Evolutionary conservation across 1,139 yeast genomes (phyloP).

Genomic region (Candida tetrigidarum): DNA sequence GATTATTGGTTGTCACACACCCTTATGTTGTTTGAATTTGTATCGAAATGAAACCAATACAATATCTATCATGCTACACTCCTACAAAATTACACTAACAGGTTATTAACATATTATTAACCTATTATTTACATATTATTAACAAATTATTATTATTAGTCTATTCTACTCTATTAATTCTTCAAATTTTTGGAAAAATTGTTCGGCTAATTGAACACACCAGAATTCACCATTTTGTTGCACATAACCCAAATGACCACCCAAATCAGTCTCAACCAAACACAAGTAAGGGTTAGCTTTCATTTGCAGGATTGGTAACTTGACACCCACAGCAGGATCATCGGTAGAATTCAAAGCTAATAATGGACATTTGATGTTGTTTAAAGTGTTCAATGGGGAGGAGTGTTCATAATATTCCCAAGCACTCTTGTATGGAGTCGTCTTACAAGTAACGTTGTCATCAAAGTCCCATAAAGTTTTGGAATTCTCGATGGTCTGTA

Average conservation of each 20-base stretch:
- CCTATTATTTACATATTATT: too few relatives aligned
- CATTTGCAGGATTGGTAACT: slow-evolving; percentile 34
- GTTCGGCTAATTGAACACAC: slow-evolving; percentile 68
- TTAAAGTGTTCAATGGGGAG: slow-evolving; percentile 62
- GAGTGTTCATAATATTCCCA: slow-evolving; percentile 74
- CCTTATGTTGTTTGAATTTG: too few relatives aligned
- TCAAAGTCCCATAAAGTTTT: slow-evolving; percentile 66
- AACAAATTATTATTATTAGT: too few relatives aligned
- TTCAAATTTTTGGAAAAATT: slow-evolving; percentile 61
- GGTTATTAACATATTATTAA: too few relatives aligned
- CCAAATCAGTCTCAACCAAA: slow-evolving; percentile 50
- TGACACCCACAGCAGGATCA: slow-evolving; percentile 78
- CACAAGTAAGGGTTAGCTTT: slow-evolving; percentile 35
- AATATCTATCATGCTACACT: too few relatives aligned
- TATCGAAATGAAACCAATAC: too few relatives aligned
- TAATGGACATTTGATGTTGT: slow-evolving; percentile 65
- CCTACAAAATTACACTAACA: too few relatives aligned
- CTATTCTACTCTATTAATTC: slow-evolving; percentile 16
- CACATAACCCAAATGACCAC: slow-evolving; percentile 68
- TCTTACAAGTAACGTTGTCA: slow-evolving; percentile 67
- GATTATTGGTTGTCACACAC: not conserved
- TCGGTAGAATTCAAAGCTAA: slow-evolving; percentile 73
- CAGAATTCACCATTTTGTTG: slow-evolving; percentile 68
- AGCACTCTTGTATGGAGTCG: slow-evolving; percentile 74
- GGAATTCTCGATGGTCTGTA: slow-evolving; percentile 34